Conservation (phyloP, 2,329 filamentous ascomycete species). For the Calonectria honghensis region DNA sequence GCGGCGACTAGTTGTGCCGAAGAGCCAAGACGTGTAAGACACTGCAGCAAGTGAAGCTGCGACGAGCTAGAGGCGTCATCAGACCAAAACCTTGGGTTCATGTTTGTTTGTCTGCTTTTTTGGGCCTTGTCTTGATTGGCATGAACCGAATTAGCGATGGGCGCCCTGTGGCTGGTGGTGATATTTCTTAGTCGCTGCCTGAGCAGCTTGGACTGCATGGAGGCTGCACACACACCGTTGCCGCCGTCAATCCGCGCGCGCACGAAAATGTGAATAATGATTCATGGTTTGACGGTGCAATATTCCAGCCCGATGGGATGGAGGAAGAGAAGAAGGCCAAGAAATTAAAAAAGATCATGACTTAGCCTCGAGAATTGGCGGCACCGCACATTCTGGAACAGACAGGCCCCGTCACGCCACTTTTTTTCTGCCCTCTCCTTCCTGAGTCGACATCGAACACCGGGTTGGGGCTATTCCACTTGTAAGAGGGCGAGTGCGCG, state of each 20-base stretch:
- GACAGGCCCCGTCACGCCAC: constrained; percentile 2
- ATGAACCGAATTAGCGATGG: constrained; percentile 4
- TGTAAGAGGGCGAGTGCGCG: constrained; percentile 34
- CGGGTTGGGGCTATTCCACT: constrained; percentile 6
- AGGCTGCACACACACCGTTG: not conserved
- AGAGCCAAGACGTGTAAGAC: constrained; percentile 29
- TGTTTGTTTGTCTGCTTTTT: constrained; percentile 13
- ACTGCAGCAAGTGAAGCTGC: constrained; percentile 21
- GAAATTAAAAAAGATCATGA: constrained; percentile 8
- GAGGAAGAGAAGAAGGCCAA: not conserved
- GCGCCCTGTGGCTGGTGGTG: constrained; percentile 15
- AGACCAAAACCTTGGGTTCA: constrained; percentile 8
- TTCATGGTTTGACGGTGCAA: not conserved
- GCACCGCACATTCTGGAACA: not conserved
- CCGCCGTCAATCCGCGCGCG: constrained; percentile 5
- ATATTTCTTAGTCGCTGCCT: constrained; percentile 14
- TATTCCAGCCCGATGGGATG: not conserved
- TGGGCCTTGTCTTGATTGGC: constrained; percentile 3
- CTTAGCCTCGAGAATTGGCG: not conserved
- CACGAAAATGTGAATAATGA: constrained; percentile 25
- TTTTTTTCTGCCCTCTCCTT: not conserved
- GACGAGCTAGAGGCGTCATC: constrained; percentile 20
- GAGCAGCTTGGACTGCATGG: constrained; percentile 17
- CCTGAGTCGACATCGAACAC: not conserved
- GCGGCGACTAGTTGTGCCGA: constrained; percentile 32